phyloP scores from a whole-genome alignment of 1,284 basidiomycete species.

The Fomitiporia mediterranea region DNA sequence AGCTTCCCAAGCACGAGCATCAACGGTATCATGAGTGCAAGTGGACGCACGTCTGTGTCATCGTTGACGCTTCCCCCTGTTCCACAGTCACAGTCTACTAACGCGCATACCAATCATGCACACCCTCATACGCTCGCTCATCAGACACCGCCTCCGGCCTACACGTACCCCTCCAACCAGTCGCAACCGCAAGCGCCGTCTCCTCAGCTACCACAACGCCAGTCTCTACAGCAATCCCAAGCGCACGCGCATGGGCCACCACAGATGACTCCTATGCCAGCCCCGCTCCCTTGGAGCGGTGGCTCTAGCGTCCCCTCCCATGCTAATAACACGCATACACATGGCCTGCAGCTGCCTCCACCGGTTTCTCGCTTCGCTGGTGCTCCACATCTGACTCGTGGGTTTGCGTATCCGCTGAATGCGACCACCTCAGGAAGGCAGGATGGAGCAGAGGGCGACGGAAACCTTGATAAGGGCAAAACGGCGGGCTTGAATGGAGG shows the following conservation, averaged over 20 bases:
- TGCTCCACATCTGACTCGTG: neutral
- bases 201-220: neutral
- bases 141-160: neutral
- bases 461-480: neutral
- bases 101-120: neutral
- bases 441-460: neutral
- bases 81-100: neutral
- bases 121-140: neutral
- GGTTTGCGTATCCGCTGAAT: neutral
- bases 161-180: neutral
- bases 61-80: neutral
- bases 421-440: neutral
- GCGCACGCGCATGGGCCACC: neutral
- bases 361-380: neutral
- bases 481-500: neutral
- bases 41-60: neutral
- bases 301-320: conserved; percentile 5
- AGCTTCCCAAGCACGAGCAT: neutral
- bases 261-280: neutral
- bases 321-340: neutral
- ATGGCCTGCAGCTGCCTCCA: conserved; percentile 7
- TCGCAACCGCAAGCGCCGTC: neutral
- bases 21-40: neutral
- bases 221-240: neutral
- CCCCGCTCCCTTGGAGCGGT: neutral